Evolutionary conservation across 345 rosid genomes (phyloP).

Genomic region (Syzygium aromaticum): DNA sequence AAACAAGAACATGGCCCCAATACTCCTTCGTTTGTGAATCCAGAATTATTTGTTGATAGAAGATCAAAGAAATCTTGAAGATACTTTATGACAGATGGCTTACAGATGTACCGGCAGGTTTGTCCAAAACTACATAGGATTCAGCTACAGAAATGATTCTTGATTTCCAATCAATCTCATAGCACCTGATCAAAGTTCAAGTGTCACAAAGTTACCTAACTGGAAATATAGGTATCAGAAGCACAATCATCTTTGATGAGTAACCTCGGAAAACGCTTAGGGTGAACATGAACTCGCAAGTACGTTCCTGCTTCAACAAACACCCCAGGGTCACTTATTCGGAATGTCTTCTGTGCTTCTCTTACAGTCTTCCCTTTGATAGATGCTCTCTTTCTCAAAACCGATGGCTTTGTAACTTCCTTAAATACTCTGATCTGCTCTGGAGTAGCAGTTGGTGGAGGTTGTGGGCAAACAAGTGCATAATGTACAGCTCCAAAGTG

Average conservation of each 20-base stretch:
- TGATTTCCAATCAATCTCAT: slow-evolving; percentile 86
- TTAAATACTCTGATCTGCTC: slow-evolving; percentile 56
- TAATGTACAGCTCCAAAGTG: slow-evolving; percentile 86
- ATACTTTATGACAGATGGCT: slow-evolving; percentile 10
- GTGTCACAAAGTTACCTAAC: neutral
- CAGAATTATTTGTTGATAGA: neutral
- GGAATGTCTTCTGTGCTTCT: slow-evolving; percentile 89
- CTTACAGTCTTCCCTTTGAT: slow-evolving; percentile 79
- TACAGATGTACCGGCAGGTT: slow-evolving; percentile 95
- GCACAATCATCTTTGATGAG: neutral
- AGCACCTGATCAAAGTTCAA: slow-evolving; percentile 42
- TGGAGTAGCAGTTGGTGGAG: slow-evolving; percentile 72
- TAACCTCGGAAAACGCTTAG: slow-evolving; percentile 89
- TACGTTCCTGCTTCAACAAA: slow-evolving; percentile 77
- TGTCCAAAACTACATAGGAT: slow-evolving; percentile 79
- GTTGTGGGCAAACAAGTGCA: slow-evolving; percentile 90
- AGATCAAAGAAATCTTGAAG: neutral
- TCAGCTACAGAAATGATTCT: slow-evolving; percentile 64
- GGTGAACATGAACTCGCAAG: slow-evolving; percentile 85
- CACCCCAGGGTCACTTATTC: slow-evolving; percentile 50
- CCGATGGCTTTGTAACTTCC: slow-evolving; percentile 57
- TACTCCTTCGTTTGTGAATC: neutral
- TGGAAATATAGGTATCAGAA: neutral
- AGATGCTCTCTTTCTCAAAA: slow-evolving; percentile 54
- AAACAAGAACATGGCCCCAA: neutral